Percentiles rank a stretch among this genome's conserved stretches.
Conservation (phyloP, 139 green algal species). For the Micractinium conductrix region DNA sequence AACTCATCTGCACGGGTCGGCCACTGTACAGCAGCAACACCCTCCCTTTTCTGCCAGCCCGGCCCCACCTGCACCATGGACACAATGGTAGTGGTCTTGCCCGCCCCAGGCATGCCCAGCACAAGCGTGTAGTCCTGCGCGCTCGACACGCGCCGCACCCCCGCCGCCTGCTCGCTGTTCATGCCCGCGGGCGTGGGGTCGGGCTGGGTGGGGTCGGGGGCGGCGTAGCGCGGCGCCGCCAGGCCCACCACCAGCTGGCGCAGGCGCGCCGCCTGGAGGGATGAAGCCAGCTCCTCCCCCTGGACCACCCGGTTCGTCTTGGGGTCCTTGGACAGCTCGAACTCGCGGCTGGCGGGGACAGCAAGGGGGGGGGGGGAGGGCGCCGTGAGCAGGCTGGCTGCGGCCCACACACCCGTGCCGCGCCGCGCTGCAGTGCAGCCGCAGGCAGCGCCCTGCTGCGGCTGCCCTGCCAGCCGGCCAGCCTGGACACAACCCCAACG, state of each 20-base stretch:
- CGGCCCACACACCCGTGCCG: neutral
- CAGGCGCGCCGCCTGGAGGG: conserved; percentile 39
- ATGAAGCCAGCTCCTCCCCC: neutral
- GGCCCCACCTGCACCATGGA: conserved; percentile 57
- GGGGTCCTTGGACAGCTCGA: neutral
- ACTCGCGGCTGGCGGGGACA: conserved; percentile 9
- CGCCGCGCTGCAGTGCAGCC: neutral
- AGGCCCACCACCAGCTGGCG: conserved; percentile 71
- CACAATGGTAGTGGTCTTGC: conserved; percentile 83
- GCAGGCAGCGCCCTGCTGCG: neutral
- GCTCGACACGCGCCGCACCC: conserved; percentile 64
- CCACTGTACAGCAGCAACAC: too few species aligned
- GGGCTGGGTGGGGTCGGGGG: neutral
- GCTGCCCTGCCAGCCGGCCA: neutral
- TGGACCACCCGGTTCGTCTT: neutral
- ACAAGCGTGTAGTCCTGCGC: conserved; percentile 84
- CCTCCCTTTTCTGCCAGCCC: conserved; percentile 34
- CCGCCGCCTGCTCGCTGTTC: conserved; percentile 76
- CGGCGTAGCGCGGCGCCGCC: conserved; percentile 28
- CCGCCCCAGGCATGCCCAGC: conserved; percentile 88
- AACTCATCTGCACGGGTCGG: neutral
- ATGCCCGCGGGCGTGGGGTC: conserved; percentile 36
- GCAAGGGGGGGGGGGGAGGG: neutral
- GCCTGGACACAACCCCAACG: neutral
- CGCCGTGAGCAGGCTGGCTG: neutral